Conservation (phyloP, 2,329 filamentous ascomycete genomes). For the Beauveria caledonica region DNA sequence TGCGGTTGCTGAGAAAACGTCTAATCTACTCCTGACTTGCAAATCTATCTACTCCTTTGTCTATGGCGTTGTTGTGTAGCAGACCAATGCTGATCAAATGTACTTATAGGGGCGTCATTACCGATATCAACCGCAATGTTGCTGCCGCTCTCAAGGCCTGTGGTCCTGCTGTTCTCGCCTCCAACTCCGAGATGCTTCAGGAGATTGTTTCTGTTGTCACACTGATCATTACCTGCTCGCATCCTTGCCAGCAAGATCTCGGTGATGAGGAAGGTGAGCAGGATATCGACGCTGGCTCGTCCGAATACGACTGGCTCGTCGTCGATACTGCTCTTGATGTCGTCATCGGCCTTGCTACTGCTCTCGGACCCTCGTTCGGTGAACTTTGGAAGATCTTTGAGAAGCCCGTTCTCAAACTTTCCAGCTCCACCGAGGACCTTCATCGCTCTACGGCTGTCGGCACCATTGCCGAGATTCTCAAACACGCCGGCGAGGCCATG, state of each 20-base stretch:
- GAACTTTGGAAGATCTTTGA: constrained; percentile 96
- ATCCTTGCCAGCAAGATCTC: constrained; percentile 87
- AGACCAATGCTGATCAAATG: constrained; percentile 32
- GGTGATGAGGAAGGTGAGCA: constrained; percentile 71
- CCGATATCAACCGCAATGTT: constrained; percentile 90
- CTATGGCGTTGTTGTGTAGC: constrained; percentile 9
- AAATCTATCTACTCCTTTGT: constrained; percentile 19
- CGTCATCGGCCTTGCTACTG: constrained; percentile 72
- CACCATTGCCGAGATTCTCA: constrained; percentile 83
- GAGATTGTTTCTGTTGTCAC: constrained; percentile 68
- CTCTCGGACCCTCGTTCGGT: constrained; percentile 70
- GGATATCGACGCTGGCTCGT: constrained; percentile 66
- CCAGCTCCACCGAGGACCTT: constrained; percentile 73
- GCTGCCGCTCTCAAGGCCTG: constrained; percentile 85
- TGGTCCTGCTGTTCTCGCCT: constrained; percentile 74
- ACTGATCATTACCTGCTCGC: constrained; percentile 77
- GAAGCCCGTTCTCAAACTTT: constrained; percentile 82
- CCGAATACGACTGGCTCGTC: constrained; percentile 96
- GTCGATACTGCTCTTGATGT: constrained; percentile 93
- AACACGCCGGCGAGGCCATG: constrained; percentile 72
- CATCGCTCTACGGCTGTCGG: constrained; percentile 88
- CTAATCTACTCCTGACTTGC: constrained; percentile 32
- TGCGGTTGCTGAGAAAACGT: constrained; percentile 84
- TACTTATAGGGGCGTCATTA: constrained; percentile 65
- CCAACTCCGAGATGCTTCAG: constrained; percentile 59